A percentile compares a stretch with the other conserved stretches of the same genome.
These are phyloP conservation scores for Periconia sp. DNA, from an alignment of 2,329 filamentous ascomycete species.

Conservation along the genomic window DNA sequence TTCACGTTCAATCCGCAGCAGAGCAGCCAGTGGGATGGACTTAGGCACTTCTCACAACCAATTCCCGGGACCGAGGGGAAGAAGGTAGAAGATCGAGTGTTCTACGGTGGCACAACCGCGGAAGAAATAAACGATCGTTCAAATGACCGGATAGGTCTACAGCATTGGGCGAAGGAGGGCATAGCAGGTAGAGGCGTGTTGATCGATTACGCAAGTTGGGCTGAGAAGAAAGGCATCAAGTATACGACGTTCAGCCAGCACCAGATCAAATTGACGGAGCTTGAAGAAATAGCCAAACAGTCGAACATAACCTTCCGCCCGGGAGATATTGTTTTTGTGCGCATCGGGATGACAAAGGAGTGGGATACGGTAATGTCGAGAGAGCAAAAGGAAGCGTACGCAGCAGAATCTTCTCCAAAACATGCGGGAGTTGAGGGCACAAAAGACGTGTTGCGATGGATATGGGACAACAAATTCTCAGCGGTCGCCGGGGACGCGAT, in stretches of 20 bases:
- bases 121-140: constrained; percentile 23
- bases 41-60: constrained; percentile 25
- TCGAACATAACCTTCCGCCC: constrained; percentile 17
- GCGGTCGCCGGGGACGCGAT: constrained; percentile 44
- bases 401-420: constrained; percentile 30
- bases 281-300: constrained; percentile 17
- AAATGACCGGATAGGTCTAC: constrained; percentile 16
- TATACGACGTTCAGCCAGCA: constrained; percentile 16
- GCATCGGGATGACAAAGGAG: constrained; percentile 22
- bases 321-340: constrained; percentile 28
- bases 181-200: constrained; percentile 27
- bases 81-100: constrained; percentile 14
- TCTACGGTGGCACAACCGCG: constrained; percentile 26
- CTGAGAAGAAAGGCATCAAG: constrained; percentile 18
- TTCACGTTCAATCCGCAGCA: constrained; percentile 29
- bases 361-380: constrained; percentile 16
- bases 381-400: constrained; percentile 24
- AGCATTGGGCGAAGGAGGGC: constrained; percentile 24
- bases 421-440: constrained; percentile 34
- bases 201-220: constrained; percentile 24
- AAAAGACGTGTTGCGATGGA: constrained; percentile 33
- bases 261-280: constrained; percentile 15
- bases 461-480: constrained; percentile 37
- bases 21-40: constrained; percentile 29
- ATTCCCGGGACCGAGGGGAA: constrained; percentile 11